Percentiles rank a stretch among this genome's conserved stretches.
Evolutionary conservation across 768 basidiomycete genomes (phyloP).

Genomic region (Pleurotus djamor): DNA sequence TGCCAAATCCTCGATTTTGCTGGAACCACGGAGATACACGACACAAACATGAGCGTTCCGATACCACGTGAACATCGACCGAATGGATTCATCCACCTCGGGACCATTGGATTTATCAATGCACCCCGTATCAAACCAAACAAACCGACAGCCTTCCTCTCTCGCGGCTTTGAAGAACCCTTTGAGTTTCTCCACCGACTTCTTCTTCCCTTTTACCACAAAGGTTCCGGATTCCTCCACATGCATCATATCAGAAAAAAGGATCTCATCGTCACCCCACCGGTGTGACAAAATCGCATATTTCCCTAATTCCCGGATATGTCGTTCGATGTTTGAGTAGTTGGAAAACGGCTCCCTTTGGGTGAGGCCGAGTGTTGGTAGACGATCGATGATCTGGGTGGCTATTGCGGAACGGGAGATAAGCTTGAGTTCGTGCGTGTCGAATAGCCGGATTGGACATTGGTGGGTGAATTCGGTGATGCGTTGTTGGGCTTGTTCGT

Average conservation of each 20-base stretch:
- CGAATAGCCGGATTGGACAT: no score
- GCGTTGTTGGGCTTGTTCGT: no score
- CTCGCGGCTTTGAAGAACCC: background rate
- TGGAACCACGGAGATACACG: background rate
- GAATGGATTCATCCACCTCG: background rate
- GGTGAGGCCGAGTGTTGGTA: no score
- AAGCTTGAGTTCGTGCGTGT: no score
- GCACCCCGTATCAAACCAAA: background rate
- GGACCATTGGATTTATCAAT: background rate
- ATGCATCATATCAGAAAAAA: background rate
- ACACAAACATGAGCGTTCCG: background rate
- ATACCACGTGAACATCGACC: constrained; percentile 1
- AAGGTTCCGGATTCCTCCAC: background rate
- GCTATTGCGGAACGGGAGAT: no score
- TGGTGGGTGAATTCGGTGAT: no score
- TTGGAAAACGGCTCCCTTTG: no score
- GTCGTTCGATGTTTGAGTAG: background rate
- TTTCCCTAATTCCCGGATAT: background rate
- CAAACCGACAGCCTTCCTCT: background rate
- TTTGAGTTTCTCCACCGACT: background rate
- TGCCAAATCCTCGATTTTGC: background rate
- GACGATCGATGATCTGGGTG: no score
- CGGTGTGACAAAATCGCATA: background rate
- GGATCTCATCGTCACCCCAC: background rate
- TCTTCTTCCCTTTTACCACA: background rate